Conservation (phyloP, 208 protist species). For the Trypanosoma caninum region DNA sequence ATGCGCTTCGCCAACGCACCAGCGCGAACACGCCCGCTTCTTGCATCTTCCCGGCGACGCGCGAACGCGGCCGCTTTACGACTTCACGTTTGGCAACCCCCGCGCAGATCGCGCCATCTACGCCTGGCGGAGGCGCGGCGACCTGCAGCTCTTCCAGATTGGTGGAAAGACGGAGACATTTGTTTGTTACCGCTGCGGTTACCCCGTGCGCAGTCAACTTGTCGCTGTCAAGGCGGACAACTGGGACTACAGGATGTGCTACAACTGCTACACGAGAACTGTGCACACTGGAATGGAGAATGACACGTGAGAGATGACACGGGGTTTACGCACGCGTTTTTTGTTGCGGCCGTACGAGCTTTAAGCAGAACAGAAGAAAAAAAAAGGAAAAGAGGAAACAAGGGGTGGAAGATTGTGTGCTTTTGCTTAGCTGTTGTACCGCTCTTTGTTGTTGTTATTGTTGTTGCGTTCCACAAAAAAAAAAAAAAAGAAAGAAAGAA, state of each 20-base stretch:
- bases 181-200: constrained; percentile 83
- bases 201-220: constrained; percentile 67
- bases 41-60: constrained; percentile 62
- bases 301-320: constrained; percentile 37
- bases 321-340: neutral
- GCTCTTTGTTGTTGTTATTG: constrained; percentile 19
- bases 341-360: too few relatives aligned
- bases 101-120: constrained; percentile 71
- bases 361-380: too few relatives aligned
- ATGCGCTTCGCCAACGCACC: constrained; percentile 52
- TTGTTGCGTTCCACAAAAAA: neutral
- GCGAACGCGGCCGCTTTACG: constrained; percentile 45
- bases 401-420: too few relatives aligned
- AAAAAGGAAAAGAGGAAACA: neutral
- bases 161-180: constrained; percentile 70
- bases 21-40: constrained; percentile 61
- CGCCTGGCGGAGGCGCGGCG: constrained; percentile 59
- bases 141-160: constrained; percentile 76
- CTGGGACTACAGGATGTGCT: constrained; percentile 91
- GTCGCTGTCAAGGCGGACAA: constrained; percentile 83
- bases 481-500: neutral
- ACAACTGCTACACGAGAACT: constrained; percentile 69
- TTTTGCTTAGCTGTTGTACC: neutral
- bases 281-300: constrained; percentile 61
- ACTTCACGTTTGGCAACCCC: constrained; percentile 60